Base-by-base conservation (phyloP, 257 asterid species). In the Solanum sitiens region DNA sequence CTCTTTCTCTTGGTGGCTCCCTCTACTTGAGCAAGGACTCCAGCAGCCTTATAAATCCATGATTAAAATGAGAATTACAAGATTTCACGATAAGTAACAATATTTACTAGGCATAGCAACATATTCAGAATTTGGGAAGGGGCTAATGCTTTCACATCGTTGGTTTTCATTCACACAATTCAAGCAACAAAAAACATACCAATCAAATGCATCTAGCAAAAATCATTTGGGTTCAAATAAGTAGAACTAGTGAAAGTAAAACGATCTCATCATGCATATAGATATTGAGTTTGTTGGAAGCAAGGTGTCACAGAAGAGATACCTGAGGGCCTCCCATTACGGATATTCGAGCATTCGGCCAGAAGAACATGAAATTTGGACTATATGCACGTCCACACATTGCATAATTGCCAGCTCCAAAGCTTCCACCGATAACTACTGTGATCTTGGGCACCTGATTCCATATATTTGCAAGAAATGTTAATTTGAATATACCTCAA, bases 251-350 rank as follows among this genome's bases (percentile, higher is more conserved):
- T 79, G 63, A 15, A 79, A 80, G 30, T 27, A 47, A 27, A 80
- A 11, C 68, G 1, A 45, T 42, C 30, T 42, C 23, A 45, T 71
- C 87, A 47, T 50, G 25, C 50, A 18, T 32, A 73, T 72, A 70
- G 56, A 86, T 72, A 71, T 72, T 86, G 83, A 47, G 85, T 45
- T 71, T 39, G 47, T 56, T 50, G 21, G 56, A 13, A 87, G 80
- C 3, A 85, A 68, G 16, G 86, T 23, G 50, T 16, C 30, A 74
- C 30, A 6, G 70, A 80, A 80, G 85, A 88, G 59, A 37, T 93
- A 95, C 99, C 98, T 97, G 99, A 91, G 98, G 89, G 87, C 99
- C 99, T 77, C 99, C 99, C 99, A 97, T 97, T 27, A 97, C 99
- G 80, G 98, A 97, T 92, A 97, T 94, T 92, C 94, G 93, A 82